Evolutionary conservation across 2,329 filamentous ascomycete species (phyloP).

Genomic region (Claviceps sp.): DNA sequence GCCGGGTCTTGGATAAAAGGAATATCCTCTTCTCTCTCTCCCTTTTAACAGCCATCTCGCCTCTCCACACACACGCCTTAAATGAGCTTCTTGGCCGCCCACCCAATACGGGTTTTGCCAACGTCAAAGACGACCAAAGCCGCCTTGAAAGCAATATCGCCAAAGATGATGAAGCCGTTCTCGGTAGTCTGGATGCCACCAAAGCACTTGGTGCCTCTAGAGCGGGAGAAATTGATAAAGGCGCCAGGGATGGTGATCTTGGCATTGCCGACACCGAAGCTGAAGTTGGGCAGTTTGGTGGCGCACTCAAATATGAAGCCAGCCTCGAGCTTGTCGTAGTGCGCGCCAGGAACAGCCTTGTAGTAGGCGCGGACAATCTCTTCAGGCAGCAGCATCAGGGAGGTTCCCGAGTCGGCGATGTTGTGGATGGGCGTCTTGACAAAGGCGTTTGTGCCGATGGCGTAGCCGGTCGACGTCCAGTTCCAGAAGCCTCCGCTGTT

Average conservation of each 20-base stretch:
- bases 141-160: slow-evolving; percentile 46
- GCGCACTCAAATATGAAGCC: slow-evolving; percentile 32
- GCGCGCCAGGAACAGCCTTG: slow-evolving; percentile 22
- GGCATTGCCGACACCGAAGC: slow-evolving; percentile 42
- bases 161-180: slow-evolving; percentile 40
- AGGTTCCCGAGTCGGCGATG: slow-evolving; percentile 48
- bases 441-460: slow-evolving; percentile 8
- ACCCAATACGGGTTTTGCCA: slow-evolving; percentile 38
- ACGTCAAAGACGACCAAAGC: slow-evolving; percentile 43
- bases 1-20: too few relatives aligned
- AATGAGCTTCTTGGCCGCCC: slow-evolving; percentile 5
- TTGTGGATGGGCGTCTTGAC: slow-evolving; percentile 28
- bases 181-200: slow-evolving; percentile 49
- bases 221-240: slow-evolving; percentile 29
- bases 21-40: too few relatives aligned
- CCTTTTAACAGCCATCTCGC: background rate
- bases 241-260: slow-evolving; percentile 40
- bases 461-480: slow-evolving; percentile 12
- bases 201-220: slow-evolving; percentile 38
- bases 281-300: slow-evolving; percentile 30
- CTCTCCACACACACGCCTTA: background rate
- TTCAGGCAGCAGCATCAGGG: slow-evolving; percentile 44
- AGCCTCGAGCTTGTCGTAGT: slow-evolving; percentile 23
- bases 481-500: slow-evolving; percentile 51
- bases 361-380: slow-evolving; percentile 37